A percentile compares a stretch with the other conserved stretches of the same genome.
Conservation (phyloP, 331 rosid species). For the Rosa hybrid region DNA sequence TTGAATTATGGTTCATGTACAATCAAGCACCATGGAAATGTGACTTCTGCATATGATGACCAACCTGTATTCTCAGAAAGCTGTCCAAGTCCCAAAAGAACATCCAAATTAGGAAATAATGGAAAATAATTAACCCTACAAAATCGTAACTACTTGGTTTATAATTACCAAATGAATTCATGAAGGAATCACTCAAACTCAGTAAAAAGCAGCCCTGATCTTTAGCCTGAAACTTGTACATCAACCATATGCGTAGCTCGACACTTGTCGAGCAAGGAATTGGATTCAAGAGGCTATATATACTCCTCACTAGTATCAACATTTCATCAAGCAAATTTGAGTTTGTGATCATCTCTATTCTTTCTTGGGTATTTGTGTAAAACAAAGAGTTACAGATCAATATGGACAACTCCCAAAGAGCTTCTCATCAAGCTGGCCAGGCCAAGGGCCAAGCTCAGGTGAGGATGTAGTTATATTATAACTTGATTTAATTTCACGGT, state of each 20-base stretch:
- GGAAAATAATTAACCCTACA: background rate
- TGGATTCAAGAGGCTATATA: background rate
- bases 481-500: background rate
- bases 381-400: background rate
- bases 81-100: background rate
- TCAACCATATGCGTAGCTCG: background rate
- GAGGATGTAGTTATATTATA: background rate
- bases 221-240: background rate
- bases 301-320: background rate
- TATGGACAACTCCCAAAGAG: constrained; percentile 37
- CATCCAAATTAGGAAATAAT: background rate
- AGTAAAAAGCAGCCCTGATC: constrained; percentile 11
- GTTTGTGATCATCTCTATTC: background rate
- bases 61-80: too few species aligned
- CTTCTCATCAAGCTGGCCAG: constrained; percentile 44
- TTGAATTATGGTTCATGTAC: too few species aligned
- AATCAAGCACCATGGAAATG: too few species aligned
- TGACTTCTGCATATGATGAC: too few species aligned
- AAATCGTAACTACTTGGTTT: background rate
- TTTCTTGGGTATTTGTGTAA: background rate
- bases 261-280: constrained; percentile 15
- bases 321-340: background rate
- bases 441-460: constrained; percentile 59
- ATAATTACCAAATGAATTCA: background rate
- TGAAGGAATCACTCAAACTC: background rate